Base-by-base conservation (phyloP, 1,284 basidiomycete species). In the Calocybe gambosa region DNA sequence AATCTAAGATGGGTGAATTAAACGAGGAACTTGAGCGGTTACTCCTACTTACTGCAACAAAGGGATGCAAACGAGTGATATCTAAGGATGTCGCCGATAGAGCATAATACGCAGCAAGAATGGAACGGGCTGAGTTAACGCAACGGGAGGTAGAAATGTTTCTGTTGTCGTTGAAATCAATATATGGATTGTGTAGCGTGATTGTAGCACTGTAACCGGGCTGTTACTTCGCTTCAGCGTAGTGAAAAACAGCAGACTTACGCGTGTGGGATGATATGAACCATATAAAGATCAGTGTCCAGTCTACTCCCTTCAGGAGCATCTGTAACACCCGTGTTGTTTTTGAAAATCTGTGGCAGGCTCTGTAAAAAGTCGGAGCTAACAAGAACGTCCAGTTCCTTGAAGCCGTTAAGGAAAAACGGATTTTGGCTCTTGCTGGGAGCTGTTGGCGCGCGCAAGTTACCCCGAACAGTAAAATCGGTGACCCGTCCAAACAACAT, bases 401-500 rank as follows among this genome's bases (percentile, higher is more conserved):
- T 66, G 58, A 90, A 90, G 6, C 79, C 82, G 0, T 74, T 70
- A 7, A 82, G 58, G 36, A 67, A 67, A 58, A 82, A 85, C 1
- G 85, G 85, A 55, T 85, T 80, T 56, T 85, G 80, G 45, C 71
- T 75, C 55, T 79, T 82, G 63, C 72, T 79, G 10, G 78, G 78
- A 0, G 76, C 72, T 13, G 74, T 74, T 19, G 73, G 69, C 8
- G 75, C 73, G 23, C 80, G 78, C 26, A 88, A 65, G 57, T 79
- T 83, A 36, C 78, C 75, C 20, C 85, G 78, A 19, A 88, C 85
- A 55, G 84, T 87, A 62, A 80, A 87, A 61, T 90, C 88, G 1
- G 87, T 90, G 15, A 90, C 85, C 38, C 73, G 75, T 31, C 87
- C 88, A 58, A 90, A 90, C 16, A 90, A 63, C 84, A 90, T 88